Conservation (phyloP, 768 basidiomycete genomes). For the Rhodosporidiobolus sp. region DNA sequence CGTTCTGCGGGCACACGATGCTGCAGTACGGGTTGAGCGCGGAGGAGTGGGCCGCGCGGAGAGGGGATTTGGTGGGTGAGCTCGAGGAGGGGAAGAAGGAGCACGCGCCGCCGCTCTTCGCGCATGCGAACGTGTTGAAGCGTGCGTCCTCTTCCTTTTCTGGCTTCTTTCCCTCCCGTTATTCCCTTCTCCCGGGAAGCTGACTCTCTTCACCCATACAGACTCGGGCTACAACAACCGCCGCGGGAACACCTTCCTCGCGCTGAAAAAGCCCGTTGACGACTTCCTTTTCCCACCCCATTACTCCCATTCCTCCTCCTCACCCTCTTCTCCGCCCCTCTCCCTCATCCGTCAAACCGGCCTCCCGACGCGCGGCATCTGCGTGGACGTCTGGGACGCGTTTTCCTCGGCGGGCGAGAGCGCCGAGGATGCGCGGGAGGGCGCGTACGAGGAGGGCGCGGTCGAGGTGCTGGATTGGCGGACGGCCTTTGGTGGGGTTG, state of each 20-base stretch:
- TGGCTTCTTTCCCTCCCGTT: background rate
- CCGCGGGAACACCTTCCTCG: constrained; percentile 30
- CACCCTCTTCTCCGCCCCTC: background rate
- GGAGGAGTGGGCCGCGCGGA: constrained; percentile 1
- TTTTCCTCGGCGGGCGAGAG: constrained; percentile 26
- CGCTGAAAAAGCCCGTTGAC: constrained; percentile 33
- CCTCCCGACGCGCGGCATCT: constrained; percentile 21
- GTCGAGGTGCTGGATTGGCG: constrained; percentile 9
- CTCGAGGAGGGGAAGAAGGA: constrained; percentile 18
- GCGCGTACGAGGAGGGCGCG: constrained; percentile 19
- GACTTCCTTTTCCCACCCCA: constrained; percentile 8
- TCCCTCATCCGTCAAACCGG: constrained; percentile 6
- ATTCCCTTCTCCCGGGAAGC: background rate
- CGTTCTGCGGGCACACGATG: constrained; percentile 50
- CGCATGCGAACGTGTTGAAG: constrained; percentile 51
- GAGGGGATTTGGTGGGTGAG: background rate
- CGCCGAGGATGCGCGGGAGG: constrained; percentile 15
- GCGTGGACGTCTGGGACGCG: constrained; percentile 40
- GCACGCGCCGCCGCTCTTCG: constrained; percentile 48
- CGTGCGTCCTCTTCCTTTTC: constrained; percentile 27
- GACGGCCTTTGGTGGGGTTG: constrained; percentile 8
- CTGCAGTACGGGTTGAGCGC: constrained; percentile 49
- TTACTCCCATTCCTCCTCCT: background rate
- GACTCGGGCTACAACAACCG: constrained; percentile 1
- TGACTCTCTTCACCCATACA: background rate